phyloP scores from a whole-genome alignment of 768 basidiomycete species.

The Zangia roseola region DNA sequence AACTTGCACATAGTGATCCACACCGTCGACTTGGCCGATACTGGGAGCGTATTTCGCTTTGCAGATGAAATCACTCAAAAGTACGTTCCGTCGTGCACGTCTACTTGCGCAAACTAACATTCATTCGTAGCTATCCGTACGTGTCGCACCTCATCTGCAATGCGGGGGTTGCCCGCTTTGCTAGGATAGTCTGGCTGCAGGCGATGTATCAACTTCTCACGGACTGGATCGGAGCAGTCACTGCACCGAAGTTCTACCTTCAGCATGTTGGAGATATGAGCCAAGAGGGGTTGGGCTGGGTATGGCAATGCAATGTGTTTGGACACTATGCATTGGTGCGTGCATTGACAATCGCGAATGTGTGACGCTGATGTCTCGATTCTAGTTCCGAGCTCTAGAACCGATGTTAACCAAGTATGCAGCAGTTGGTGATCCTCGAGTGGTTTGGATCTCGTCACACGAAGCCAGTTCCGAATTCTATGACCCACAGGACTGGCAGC shows the following conservation, averaged over 20 bases:
- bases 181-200: constrained; percentile 47
- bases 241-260: constrained; percentile 52
- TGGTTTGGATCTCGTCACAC: constrained; percentile 80
- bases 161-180: constrained; percentile 68
- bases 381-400: constrained; percentile 63
- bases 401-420: constrained; percentile 48
- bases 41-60: constrained; percentile 63
- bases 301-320: constrained; percentile 86
- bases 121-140: constrained; percentile 61
- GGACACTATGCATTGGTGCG: constrained; percentile 77
- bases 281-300: constrained; percentile 70
- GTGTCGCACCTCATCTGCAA: constrained; percentile 81
- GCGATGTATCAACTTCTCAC: constrained; percentile 48
- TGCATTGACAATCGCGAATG: constrained; percentile 8
- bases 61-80: constrained; percentile 48
- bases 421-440: constrained; percentile 47
- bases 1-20: constrained; percentile 62
- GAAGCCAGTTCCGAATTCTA: constrained; percentile 57
- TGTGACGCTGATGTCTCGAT: constrained; percentile 3
- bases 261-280: constrained; percentile 61
- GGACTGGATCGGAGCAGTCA: constrained; percentile 46
- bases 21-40: constrained; percentile 60
- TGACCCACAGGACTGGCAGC: constrained; percentile 70
- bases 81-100: constrained; percentile 39
- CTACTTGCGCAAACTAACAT: background rate